A percentile compares a stretch with the other conserved stretches of the same genome.
phyloP scores from a whole-genome alignment of 1,284 basidiomycete genomes.

The Papiliotrema fonsecae region DNA sequence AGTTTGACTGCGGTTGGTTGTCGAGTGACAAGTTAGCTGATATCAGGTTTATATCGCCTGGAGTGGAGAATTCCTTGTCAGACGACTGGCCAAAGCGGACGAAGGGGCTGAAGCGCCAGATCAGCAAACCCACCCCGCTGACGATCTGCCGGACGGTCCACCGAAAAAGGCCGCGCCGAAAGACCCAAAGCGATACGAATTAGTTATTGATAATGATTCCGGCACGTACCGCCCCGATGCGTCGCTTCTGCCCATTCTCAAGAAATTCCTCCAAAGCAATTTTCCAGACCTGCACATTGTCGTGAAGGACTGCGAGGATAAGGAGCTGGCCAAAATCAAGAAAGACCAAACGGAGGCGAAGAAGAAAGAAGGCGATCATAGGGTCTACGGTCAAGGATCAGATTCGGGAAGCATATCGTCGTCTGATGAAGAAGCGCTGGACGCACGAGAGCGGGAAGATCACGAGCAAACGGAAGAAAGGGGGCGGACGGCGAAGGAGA shows the following conservation, averaged over 20 bases:
- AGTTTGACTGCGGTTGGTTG: slow-evolving; percentile 6
- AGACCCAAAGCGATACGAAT: slow-evolving; percentile 49
- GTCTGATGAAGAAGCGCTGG: slow-evolving; percentile 29
- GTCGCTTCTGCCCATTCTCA: slow-evolving; percentile 48
- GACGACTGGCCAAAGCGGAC: slow-evolving; percentile 27
- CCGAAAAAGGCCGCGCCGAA: slow-evolving; percentile 23
- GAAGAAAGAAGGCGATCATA: slow-evolving; percentile 27
- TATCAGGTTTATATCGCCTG: slow-evolving; percentile 38
- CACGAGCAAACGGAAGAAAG: background rate
- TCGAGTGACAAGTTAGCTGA: background rate
- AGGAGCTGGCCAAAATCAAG: slow-evolving; percentile 47
- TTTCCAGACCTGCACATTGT: slow-evolving; percentile 61
- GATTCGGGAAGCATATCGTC: slow-evolving; percentile 25
- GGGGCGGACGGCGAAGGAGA: background rate
- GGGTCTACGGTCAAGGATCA: slow-evolving; percentile 29
- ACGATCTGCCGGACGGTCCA: slow-evolving; percentile 26
- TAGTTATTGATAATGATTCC: slow-evolving; percentile 55
- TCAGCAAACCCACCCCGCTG: slow-evolving; percentile 39
- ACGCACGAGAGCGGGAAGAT: slow-evolving; percentile 17
- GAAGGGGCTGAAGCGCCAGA: slow-evolving; percentile 24
- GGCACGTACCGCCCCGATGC: slow-evolving; percentile 54
- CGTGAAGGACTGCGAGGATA: slow-evolving; percentile 58
- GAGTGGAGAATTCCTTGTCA: slow-evolving; percentile 42
- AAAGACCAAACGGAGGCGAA: slow-evolving; percentile 31
- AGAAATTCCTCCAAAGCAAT: slow-evolving; percentile 56